phyloP scores from a whole-genome alignment of 1,284 basidiomycete genomes.

The Cutaneotrichosporon cyanovorans region DNA sequence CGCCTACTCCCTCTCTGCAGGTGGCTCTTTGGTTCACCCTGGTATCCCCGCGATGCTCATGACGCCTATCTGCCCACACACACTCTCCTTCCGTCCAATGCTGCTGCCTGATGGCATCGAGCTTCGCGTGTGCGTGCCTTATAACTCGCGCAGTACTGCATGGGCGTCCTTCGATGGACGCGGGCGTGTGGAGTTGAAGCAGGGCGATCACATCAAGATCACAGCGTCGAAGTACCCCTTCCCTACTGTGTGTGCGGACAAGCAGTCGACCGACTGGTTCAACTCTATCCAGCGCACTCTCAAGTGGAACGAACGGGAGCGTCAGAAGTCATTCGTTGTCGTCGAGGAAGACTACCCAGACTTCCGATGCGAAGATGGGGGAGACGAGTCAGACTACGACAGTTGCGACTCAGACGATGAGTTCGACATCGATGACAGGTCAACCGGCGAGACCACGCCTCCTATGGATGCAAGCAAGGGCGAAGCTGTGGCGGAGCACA shows the following conservation, averaged over 20 bases:
- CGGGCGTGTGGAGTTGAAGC: constrained; percentile 88
- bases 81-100: constrained; percentile 97
- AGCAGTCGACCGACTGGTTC: constrained; percentile 98
- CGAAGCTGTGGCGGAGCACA: too few relatives aligned
- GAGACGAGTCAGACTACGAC: constrained; percentile 51
- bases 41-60: constrained; percentile 95
- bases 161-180: constrained; percentile 99
- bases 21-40: constrained; percentile 94
- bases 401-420: constrained; percentile 49
- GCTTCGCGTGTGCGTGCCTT: constrained; percentile 93
- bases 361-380: constrained; percentile 21
- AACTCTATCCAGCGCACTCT: constrained; percentile 89
- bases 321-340: constrained; percentile 96
- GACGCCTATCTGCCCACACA: constrained; percentile 97
- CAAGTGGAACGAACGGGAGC: constrained; percentile 95
- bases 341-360: constrained; percentile 65
- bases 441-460: constrained; percentile 26
- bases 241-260: constrained; percentile 95
- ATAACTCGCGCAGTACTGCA: constrained; percentile 94
- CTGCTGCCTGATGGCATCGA: constrained; percentile 98
- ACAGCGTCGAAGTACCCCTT: constrained; percentile 97
- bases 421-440: constrained; percentile 82
- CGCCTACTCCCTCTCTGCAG: constrained; percentile 96
- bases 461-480: too few relatives aligned
- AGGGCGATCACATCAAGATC: constrained; percentile 99